Base-by-base conservation (phyloP, 164 flowering plant genomes). In the Macadamia tetraphylla region DNA sequence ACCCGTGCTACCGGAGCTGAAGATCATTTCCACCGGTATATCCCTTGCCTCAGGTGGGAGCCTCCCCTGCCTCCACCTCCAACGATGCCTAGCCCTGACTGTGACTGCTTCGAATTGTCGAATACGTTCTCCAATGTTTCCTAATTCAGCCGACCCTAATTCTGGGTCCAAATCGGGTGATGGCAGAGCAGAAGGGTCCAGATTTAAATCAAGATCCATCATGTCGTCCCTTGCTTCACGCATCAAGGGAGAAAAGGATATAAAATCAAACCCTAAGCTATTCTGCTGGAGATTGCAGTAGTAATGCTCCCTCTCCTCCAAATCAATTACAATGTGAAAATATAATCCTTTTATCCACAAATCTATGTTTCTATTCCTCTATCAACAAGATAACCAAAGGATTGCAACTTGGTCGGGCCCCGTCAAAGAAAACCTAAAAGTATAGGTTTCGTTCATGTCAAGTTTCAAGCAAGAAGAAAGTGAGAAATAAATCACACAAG, bases 161-260 rank as follows among this genome's bases (percentile, higher is more conserved):
- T 46, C 51, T 0, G 51, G 51, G 51, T 46, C 13, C 1, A 46
- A 46, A 46, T 11, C 51, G 1, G 51, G 51, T 46, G 73, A 67
- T 30, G 31, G 52, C n/a, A 58, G 60, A 18, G 52, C 75, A 51
- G 60, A 48, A 51, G 83, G 77, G 46, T 75, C 83, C 52, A 73
- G 74, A 58, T 87, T 84, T 78, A 85, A 79, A 80, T 85, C 87
- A 32, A 84, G 74, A 43, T 79, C 80, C 77, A 71, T 70, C 40
- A 60, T 59, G 58, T 72, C 80, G 62, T 68, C 84, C 61, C 73
- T 73, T 62, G 66, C 51, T 65, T 75, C 67, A 62, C 57, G 76
- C 82, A 80, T 73, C n/a, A 49, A 58, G 0, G 48, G 46, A 58
- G 0, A 64, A 63, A 6, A 63, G 29, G 14, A 40, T 6, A 1